Percentiles rank a stretch among this genome's conserved stretches.
These are phyloP conservation scores for Talaromyces sp. DNA, from an alignment of 2,329 filamentous ascomycete species.

Conservation along the genomic window DNA sequence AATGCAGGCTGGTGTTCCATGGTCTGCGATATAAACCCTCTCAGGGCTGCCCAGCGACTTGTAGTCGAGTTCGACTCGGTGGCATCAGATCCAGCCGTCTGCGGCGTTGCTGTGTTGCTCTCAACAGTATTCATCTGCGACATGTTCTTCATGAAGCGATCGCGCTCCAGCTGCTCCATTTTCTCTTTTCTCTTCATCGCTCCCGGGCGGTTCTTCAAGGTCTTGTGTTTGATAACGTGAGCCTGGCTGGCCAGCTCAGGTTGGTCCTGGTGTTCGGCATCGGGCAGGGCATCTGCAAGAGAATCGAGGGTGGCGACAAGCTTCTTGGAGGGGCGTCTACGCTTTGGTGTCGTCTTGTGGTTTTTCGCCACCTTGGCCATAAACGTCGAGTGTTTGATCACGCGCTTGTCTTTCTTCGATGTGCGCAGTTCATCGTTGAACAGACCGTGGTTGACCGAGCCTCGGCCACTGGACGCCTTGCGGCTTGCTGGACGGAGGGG, in stretches of 20 bases:
- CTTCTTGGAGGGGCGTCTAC: slow-evolving; percentile 68
- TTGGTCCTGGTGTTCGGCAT: slow-evolving; percentile 47
- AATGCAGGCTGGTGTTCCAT: slow-evolving; percentile 88
- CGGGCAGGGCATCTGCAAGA: slow-evolving; percentile 75
- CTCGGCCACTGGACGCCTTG: slow-evolving; percentile 12
- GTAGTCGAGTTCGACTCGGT: slow-evolving; percentile 36
- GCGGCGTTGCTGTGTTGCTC: slow-evolving; percentile 15
- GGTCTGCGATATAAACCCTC: slow-evolving; percentile 76
- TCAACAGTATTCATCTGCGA: slow-evolving; percentile 59
- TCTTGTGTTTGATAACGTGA: slow-evolving; percentile 69
- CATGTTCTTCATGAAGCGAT: slow-evolving; percentile 78
- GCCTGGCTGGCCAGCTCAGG: slow-evolving; percentile 47
- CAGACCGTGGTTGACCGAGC: slow-evolving; percentile 7
- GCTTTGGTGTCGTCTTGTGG: slow-evolving; percentile 52
- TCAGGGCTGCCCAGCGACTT: slow-evolving; percentile 72
- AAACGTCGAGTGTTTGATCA: slow-evolving; percentile 75
- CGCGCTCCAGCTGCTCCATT: slow-evolving; percentile 73
- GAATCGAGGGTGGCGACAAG: slow-evolving; percentile 69
- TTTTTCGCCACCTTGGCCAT: slow-evolving; percentile 69
- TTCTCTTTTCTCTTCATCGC: slow-evolving; percentile 79
- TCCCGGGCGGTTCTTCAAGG: slow-evolving; percentile 68
- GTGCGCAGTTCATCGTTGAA: slow-evolving; percentile 53
- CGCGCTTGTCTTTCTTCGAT: slow-evolving; percentile 77
- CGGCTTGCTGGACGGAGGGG: slow-evolving; percentile 9
- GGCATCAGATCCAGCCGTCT: slow-evolving; percentile 17